Evolutionary conservation across 495 filamentous ascomycete species (phyloP).

Genomic region (Pseudomonodictys pantanalensis): DNA sequence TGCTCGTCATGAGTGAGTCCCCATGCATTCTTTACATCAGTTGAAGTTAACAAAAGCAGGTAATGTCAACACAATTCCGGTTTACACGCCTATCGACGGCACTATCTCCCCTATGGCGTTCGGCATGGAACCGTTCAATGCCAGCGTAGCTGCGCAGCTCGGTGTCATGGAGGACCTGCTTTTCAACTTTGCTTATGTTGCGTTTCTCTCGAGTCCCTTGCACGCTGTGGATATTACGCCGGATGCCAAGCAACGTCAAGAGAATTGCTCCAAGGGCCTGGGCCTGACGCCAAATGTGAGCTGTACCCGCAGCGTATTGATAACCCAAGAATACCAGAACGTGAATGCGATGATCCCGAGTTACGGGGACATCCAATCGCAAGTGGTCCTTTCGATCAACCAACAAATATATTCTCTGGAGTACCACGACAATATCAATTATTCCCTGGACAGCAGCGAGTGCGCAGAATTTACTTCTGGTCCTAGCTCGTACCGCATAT

Average conservation of each 20-base stretch:
- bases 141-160: constrained; percentile 13
- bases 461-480: constrained; percentile 11
- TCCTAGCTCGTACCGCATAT: constrained; percentile 11
- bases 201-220: constrained; percentile 12
- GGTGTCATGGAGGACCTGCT: constrained; percentile 22
- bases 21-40: background rate
- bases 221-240: constrained; percentile 17
- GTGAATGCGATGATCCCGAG: constrained; percentile 10
- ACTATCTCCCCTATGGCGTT: constrained; percentile 8
- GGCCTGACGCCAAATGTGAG: background rate
- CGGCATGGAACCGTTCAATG: constrained; percentile 26
- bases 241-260: background rate
- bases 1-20: constrained; percentile 23
- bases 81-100: constrained; percentile 7
- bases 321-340: constrained; percentile 14
- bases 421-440: constrained; percentile 16
- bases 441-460: background rate
- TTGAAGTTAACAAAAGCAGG: constrained; percentile 1
- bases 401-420: constrained; percentile 23
- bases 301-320: constrained; percentile 6
- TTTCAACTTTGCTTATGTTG: constrained; percentile 22
- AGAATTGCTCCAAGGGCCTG: constrained; percentile 9
- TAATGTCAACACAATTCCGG: constrained; percentile 10
- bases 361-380: background rate
- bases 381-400: constrained; percentile 3